Evolutionary conservation across 768 basidiomycete genomes (phyloP), one percentile per base, ranked within the genome.

Genomic region (Tylopilus balloui): DNA sequence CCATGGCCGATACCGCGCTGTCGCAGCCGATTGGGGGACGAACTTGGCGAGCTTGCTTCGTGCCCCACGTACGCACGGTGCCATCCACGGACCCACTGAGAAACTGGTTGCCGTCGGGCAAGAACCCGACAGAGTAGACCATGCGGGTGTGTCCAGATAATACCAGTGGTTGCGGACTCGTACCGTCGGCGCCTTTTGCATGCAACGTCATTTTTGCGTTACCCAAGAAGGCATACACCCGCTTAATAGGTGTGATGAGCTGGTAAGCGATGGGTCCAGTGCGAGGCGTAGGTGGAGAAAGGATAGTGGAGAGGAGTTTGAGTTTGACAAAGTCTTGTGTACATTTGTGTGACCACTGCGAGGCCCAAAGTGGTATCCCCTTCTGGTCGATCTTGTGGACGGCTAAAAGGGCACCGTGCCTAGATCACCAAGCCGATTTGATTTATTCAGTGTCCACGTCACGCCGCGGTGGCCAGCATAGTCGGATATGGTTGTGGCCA

Each of bases 91-190:
- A 49, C 1, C 48, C 45, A 3, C 48, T 54, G 27, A 54, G 4
- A 15, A 53, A 36, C 19, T 47, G 48, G 23, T 21, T 25, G 9
- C 44, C 23, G 14, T 50, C 48, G 2, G 45, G 45, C 10, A 45
- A 25, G 36, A 50, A 55, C 9, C 38, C 45, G 24, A 51, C 17
- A 32, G 45, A 44, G 28, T 43, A 25, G 34, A 51, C 53, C 17
- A 7, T n/a, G 31, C 32, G 15, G 4, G 17, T 36, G 36, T 55
- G 52, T 4, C 54, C 45, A 10, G 39, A 20, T n/a, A 46, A 41
- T 7, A 52, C 27, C 12, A 24, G 8, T 21, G 41, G 32, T 9
- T 39, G 27, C 2, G 15, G 15, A 17, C 5, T 24, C 6, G 35
- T 15, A 5, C 19, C 42, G 13, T n/a, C 7, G 10, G 34, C n/a